phyloP scores from a whole-genome alignment of 805 yeast species.

The Myxozyma neglecta region DNA sequence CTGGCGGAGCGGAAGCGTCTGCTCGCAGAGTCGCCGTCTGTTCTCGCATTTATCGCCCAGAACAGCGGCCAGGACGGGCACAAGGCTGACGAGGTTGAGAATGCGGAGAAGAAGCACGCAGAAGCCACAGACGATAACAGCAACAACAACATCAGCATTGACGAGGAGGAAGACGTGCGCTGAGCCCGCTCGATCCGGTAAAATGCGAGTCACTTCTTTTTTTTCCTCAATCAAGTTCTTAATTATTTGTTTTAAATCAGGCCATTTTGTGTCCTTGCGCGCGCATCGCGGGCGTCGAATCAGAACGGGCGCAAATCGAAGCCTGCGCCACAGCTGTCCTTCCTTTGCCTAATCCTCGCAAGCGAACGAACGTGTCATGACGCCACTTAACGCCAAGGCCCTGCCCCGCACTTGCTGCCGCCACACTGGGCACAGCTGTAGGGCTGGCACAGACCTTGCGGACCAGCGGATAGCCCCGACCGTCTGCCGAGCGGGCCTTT shows the following conservation, averaged over 20 bases:
- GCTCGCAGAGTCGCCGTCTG: conserved; percentile 12
- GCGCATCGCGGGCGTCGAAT: no score
- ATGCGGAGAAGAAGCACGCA: background rate
- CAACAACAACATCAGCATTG: background rate
- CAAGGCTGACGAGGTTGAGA: background rate
- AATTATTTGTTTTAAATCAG: no score
- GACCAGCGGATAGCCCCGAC: conserved; percentile 13
- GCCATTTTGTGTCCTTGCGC: no score
- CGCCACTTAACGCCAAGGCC: background rate
- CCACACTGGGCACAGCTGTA: background rate
- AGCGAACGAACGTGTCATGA: no score
- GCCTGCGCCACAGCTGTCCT: background rate
- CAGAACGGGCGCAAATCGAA: background rate
- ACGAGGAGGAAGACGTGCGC: background rate
- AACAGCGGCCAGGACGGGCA: background rate
- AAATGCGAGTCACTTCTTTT: no score
- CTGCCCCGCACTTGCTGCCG: background rate
- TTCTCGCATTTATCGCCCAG: conserved; percentile 8
- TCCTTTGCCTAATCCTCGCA: background rate
- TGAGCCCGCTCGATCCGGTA: background rate
- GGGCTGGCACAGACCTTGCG: conserved; percentile 7
- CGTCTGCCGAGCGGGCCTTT: background rate
- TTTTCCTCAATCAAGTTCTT: no score
- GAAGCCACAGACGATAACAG: background rate
- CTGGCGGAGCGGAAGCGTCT: conserved; percentile 5